Percentiles rank a stretch among this genome's conserved stretches.
phyloP scores from a whole-genome alignment of 106 monocot genomes.

The Acanthochlamys bracteata region DNA sequence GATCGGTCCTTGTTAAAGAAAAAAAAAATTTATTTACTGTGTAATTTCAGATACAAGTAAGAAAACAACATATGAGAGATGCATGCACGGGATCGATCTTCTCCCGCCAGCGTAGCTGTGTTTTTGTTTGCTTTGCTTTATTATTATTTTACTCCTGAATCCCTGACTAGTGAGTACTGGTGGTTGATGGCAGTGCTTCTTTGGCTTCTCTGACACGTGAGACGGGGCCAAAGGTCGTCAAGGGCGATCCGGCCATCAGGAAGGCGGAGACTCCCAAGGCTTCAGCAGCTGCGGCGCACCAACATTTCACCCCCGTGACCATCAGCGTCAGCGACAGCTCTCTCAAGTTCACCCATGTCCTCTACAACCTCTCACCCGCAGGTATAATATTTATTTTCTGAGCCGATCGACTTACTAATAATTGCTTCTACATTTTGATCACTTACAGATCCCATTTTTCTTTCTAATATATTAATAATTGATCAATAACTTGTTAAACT shows the following conservation, averaged over 20 bases:
- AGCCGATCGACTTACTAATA: no score
- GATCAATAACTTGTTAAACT: no score
- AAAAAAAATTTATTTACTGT: no score
- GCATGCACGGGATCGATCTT: no score
- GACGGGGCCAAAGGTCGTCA: conserved; percentile 83
- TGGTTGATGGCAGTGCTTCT: conserved; percentile 64
- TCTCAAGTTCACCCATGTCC: conserved; percentile 97
- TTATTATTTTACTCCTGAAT: no score
- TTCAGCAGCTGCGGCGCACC: not conserved
- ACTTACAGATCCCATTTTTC: not conserved
- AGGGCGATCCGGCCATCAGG: conserved; percentile 81
- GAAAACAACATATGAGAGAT: no score
- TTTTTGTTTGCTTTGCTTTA: no score
- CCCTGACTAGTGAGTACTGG: no score
- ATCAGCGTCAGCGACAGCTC: conserved; percentile 81
- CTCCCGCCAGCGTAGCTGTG: no score
- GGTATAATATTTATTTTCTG: conserved; percentile 20
- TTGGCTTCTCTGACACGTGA: conserved; percentile 89
- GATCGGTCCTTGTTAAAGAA: no score
- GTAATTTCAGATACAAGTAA: no score
- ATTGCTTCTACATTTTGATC: not conserved
- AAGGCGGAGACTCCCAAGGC: conserved; percentile 54
- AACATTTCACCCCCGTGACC: conserved; percentile 44
- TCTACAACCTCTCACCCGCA: conserved; percentile 95
- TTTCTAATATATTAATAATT: no score